Conservation (phyloP, 2,329 filamentous ascomycete genomes). For the Didymella sp. region DNA sequence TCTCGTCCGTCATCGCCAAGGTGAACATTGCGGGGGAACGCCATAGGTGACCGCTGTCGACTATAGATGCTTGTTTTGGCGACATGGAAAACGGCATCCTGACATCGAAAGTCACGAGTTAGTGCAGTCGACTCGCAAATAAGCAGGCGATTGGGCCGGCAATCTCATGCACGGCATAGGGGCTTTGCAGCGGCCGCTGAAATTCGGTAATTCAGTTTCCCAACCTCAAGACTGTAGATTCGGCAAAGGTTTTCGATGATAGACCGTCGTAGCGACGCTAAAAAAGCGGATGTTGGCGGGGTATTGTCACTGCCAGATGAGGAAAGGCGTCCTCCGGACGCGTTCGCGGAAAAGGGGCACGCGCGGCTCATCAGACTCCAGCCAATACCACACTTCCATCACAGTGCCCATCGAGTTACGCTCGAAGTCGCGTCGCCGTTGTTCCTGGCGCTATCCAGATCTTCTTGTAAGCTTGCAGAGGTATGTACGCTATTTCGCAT, state of each 20-base stretch:
- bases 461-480: neutral
- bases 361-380: neutral
- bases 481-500: neutral
- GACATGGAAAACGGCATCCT: constrained; percentile 1
- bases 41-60: neutral
- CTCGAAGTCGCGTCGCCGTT: neutral
- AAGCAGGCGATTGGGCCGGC: constrained; percentile 3
- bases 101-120: constrained; percentile 5
- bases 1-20: constrained; percentile 6
- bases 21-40: constrained; percentile 5
- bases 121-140: constrained; percentile 1
- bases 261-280: constrained; percentile 50
- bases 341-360: neutral
- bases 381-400: neutral
- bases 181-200: constrained; percentile 1
- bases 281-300: neutral
- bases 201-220: constrained; percentile 3
- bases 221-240: neutral
- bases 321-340: neutral
- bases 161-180: neutral
- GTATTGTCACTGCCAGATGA: neutral
- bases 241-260: neutral
- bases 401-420: neutral
- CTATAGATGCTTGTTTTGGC: constrained; percentile 13
- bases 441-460: too few relatives aligned